These are phyloP conservation scores for Astrothelium macrocarpum DNA, from an alignment of 495 filamentous ascomycete species.

Conservation along the genomic window DNA sequence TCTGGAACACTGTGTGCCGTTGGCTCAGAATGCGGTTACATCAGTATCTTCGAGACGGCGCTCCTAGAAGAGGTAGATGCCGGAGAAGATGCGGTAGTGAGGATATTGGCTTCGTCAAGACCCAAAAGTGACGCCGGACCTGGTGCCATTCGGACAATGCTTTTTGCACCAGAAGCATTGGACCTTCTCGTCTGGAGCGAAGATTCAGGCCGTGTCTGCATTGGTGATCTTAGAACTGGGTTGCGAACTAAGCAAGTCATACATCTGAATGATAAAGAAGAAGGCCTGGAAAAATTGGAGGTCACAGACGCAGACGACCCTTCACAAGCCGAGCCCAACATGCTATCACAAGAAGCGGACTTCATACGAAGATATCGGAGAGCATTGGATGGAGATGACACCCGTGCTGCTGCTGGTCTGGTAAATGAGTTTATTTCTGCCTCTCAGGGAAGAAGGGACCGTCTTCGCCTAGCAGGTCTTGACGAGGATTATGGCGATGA, in stretches of 20 bases:
- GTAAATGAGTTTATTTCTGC: conserved; percentile 36
- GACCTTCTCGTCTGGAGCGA: conserved; percentile 93
- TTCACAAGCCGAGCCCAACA: conserved; percentile 31
- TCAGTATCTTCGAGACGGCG: conserved; percentile 56
- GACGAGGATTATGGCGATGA: conserved; percentile 25
- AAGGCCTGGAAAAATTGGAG: conserved; percentile 35
- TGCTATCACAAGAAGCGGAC: conserved; percentile 24
- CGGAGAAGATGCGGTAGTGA: conserved; percentile 37
- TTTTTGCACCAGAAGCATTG: conserved; percentile 80
- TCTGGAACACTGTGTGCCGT: conserved; percentile 58
- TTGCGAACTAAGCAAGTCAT: conserved; percentile 70
- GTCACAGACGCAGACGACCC: conserved; percentile 31
- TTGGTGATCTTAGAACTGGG: conserved; percentile 72
- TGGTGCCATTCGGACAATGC: conserved; percentile 83
- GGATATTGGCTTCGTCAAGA: conserved; percentile 36
- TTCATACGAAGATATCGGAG: conserved; percentile 33
- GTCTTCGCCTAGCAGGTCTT: conserved; percentile 18
- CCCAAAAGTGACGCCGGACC: conserved; percentile 32
- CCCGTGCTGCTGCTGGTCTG: conserved; percentile 28
- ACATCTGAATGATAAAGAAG: conserved; percentile 48
- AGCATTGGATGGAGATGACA: conserved; percentile 30
- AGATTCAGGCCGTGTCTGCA: conserved; percentile 70
- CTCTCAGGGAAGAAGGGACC: conserved; percentile 25
- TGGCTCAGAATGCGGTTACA: conserved; percentile 61
- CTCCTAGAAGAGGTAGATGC: conserved; percentile 34